phyloP scores from a whole-genome alignment of 768 basidiomycete genomes.

The Suillus americanus region DNA sequence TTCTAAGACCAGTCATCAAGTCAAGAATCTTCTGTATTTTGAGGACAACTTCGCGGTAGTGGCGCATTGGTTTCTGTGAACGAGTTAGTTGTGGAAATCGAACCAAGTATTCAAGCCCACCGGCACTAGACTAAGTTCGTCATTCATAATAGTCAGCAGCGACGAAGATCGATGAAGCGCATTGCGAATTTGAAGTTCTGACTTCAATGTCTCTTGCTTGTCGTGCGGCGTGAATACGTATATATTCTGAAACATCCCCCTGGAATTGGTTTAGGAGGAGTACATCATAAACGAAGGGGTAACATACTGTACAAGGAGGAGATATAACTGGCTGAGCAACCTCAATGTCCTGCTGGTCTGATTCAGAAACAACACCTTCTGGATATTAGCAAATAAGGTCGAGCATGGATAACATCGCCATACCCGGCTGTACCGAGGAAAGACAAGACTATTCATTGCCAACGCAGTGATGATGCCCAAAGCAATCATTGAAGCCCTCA shows the following conservation, averaged over 20 bases:
- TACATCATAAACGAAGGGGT: background rate
- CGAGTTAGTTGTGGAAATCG: background rate
- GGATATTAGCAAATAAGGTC: constrained; percentile 3
- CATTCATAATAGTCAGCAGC: constrained; percentile 42
- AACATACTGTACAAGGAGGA: constrained; percentile 41
- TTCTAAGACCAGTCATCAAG: constrained; percentile 44
- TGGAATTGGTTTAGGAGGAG: constrained; percentile 16
- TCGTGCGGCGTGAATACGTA: constrained; percentile 26
- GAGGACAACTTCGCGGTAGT: constrained; percentile 38
- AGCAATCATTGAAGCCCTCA: constrained; percentile 42
- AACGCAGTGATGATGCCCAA: constrained; percentile 47
- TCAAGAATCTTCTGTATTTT: constrained; percentile 43
- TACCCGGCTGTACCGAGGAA: constrained; percentile 48
- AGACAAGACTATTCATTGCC: constrained; percentile 42
- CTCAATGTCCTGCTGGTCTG: constrained; percentile 39
- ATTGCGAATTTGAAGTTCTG: constrained; percentile 44
- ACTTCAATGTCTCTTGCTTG: constrained; percentile 36
- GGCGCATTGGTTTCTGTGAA: constrained; percentile 44
- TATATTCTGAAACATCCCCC: constrained; percentile 35
- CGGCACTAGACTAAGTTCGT: constrained; percentile 48
- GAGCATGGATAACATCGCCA: constrained; percentile 1
- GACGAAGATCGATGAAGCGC: constrained; percentile 37
- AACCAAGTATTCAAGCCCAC: constrained; percentile 28
- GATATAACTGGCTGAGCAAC: constrained; percentile 42
- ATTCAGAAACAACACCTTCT: constrained; percentile 42